Percentiles rank a stretch among this genome's conserved stretches.
Evolutionary conservation across 768 basidiomycete genomes (phyloP).

Genomic region (Pulveroboletus sp.): DNA sequence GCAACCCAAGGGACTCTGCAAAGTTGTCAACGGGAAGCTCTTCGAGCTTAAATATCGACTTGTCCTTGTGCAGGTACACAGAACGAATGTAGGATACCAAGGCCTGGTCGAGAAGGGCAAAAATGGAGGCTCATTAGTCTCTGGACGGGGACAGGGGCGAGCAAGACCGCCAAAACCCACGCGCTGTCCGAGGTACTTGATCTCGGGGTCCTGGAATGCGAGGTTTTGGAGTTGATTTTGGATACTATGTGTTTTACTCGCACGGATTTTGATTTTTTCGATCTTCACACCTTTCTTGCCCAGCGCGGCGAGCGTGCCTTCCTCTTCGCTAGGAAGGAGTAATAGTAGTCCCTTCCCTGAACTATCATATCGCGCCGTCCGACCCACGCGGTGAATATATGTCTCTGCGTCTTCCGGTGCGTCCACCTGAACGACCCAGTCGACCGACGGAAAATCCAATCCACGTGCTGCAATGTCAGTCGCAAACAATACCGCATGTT

Average conservation of each 20-base stretch:
- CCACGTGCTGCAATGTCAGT: slow-evolving; percentile 97
- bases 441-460: slow-evolving; percentile 91
- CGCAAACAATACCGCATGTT: slow-evolving; percentile 84
- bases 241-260: slow-evolving; percentile 81
- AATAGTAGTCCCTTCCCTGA: slow-evolving; percentile 83
- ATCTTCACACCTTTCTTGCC: slow-evolving; percentile 66
- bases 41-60: slow-evolving; percentile 82
- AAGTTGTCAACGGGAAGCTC: slow-evolving; percentile 79
- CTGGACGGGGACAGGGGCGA: accelerated
- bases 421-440: slow-evolving; percentile 96
- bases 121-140: slow-evolving; percentile 4
- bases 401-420: slow-evolving; percentile 97
- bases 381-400: slow-evolving; percentile 94
- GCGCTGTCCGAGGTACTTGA: slow-evolving; percentile 93
- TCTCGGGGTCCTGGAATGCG: slow-evolving; percentile 91
- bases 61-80: slow-evolving; percentile 89
- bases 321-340: slow-evolving; percentile 86
- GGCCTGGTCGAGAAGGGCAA: slow-evolving; percentile 45
- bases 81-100: slow-evolving; percentile 96
- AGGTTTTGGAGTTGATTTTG: slow-evolving; percentile 88
- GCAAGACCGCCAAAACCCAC: slow-evolving; percentile 41
- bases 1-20: slow-evolving; percentile 86
- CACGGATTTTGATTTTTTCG: slow-evolving; percentile 80
- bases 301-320: slow-evolving; percentile 76
- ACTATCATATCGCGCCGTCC: slow-evolving; percentile 91